Conservation (phyloP, 129 eudicot species). For the Flaveria linearis region DNA sequence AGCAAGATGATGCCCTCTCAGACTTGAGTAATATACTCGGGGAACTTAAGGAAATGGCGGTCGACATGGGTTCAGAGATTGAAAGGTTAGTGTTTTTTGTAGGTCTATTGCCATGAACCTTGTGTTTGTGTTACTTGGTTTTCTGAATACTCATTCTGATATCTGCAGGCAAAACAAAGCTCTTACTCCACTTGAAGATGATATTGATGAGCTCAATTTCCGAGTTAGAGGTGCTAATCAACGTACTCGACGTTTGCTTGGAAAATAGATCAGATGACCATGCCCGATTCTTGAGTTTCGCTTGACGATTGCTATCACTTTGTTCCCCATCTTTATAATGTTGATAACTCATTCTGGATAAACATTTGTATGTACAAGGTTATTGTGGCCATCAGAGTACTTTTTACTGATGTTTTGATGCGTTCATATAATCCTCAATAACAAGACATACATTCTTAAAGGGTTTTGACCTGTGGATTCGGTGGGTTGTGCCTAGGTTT, state of each 20-base stretch:
- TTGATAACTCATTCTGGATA: background rate
- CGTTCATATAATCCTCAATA: background rate
- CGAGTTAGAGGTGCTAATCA: constrained; percentile 71
- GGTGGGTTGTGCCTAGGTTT: background rate
- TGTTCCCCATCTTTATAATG: background rate
- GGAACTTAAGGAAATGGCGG: constrained; percentile 88
- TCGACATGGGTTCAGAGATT: constrained; percentile 96
- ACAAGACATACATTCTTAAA: background rate
- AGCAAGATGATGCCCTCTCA: constrained; percentile 86
- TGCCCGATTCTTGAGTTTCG: background rate
- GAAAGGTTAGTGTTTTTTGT: constrained; percentile 48
- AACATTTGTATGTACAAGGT: background rate
- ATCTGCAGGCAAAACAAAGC: constrained; percentile 73
- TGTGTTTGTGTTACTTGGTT: constrained; percentile 8
- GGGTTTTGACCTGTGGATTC: background rate
- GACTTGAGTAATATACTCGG: constrained; percentile 79
- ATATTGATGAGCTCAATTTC: constrained; percentile 63
- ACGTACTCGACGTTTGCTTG: constrained; percentile 71
- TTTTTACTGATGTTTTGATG: background rate
- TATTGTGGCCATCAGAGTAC: background rate
- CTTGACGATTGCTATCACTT: background rate
- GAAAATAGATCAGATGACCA: constrained; percentile 45
- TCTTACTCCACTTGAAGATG: constrained; percentile 60
- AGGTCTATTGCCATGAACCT: background rate
- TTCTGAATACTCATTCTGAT: background rate